Evolutionary conservation across 495 filamentous ascomycete genomes (phyloP).

Genomic region (Daldinia loculata): DNA sequence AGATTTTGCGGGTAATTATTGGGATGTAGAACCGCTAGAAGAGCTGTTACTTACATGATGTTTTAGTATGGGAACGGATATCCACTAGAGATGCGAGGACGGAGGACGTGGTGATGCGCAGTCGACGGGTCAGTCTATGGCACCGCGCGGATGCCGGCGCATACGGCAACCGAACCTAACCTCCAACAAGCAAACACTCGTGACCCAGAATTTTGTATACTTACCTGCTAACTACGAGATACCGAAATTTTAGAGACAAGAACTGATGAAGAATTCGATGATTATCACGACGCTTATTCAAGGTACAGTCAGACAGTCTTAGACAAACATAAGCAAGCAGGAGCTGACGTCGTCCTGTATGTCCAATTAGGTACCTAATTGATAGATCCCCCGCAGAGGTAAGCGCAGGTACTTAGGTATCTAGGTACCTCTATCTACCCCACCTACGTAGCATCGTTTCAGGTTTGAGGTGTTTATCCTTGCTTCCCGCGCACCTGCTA

Average conservation of each 20-base stretch:
- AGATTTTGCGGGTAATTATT: background rate
- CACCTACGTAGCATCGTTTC: background rate
- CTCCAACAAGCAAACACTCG: background rate
- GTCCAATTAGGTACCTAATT: too few relatives aligned
- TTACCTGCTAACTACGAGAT: background rate
- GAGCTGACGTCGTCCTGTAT: background rate
- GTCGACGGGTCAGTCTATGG: background rate
- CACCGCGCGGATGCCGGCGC: slow-evolving; percentile 4
- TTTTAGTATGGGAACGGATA: background rate
- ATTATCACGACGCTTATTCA: background rate
- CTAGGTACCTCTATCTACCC: background rate
- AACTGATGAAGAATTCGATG: background rate
- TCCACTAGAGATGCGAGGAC: background rate
- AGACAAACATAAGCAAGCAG: slow-evolving; percentile 2
- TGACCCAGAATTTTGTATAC: background rate
- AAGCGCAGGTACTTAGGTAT: background rate
- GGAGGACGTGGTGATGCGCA: background rate
- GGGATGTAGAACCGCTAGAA: background rate
- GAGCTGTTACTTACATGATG: background rate
- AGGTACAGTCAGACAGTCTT: background rate
- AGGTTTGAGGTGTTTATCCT: background rate
- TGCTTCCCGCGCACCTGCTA: background rate
- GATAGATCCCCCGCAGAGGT: background rate
- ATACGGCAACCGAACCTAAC: background rate
- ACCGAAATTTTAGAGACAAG: background rate